Base-by-base conservation (phyloP, 2,329 filamentous ascomycete genomes). In the Didymella exigua region DNA sequence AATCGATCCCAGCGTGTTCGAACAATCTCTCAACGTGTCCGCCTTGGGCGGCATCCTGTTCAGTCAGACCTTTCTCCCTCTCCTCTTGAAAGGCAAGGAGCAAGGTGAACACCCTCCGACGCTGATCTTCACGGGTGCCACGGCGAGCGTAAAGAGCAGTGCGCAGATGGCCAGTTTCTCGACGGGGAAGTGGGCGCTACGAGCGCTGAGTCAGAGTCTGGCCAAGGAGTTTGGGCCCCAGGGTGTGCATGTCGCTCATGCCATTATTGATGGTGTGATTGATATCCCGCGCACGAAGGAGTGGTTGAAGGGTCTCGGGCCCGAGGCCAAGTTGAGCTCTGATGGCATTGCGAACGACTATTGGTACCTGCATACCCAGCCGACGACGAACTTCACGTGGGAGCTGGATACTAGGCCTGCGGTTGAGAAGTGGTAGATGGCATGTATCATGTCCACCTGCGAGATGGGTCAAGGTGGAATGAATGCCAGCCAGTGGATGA, bases 301-400 rank as follows among this genome's bases (percentile, higher is more conserved):
- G 31, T 87, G 77, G 76, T 70, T 82, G 50, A 82, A 83, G 69
- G 77, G 81, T 33, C 76, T 82, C 57, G 78, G 79, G 19, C 77
- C 82, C 5, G 86, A 88, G 73, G 84, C 81, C 0, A 93, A 93
- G 79, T 85, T 96, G 56, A 86, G 78, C 58, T 83, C 91, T 8
- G 88, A 90, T 60, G 89, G 88, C 62, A 96, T 96, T 79, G 91
- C 91, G 10, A 90, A 96, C 61, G 84, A 85, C 10, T 96, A 96
- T 69, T 96, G 91, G 90, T 80, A 88, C 70, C 71, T 96, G 67
- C 91, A 96, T 69, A 89, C 86, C 0, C 91, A 96, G 78, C 89
- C 88, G 27, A 83, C 85, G 63, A 90, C 89, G 5, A 86, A 86
- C 2, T 96, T 93, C 68, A 92, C 90, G 0, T 90, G 90, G 69